Conservation (phyloP, 371 early-diverging fungal species). For the Blyttiomyces sp. region DNA sequence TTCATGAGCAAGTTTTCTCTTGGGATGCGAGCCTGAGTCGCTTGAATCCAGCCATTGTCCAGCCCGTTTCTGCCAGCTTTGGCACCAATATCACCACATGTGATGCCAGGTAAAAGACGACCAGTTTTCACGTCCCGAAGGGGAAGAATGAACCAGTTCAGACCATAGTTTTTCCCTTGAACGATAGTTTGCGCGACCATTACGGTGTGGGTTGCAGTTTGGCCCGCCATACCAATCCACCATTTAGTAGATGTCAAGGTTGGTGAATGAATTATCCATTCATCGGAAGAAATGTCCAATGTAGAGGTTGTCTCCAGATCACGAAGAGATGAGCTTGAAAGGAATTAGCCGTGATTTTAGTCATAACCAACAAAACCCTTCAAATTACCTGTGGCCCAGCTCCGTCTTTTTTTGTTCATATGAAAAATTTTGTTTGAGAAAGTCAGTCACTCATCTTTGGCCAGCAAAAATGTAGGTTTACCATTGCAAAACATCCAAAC, state of each 20-base stretch:
- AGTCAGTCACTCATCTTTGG: no score
- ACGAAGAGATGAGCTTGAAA: slow-evolving; percentile 72
- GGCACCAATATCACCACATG: slow-evolving; percentile 83
- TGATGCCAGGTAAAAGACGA: slow-evolving; percentile 69
- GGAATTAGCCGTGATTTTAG: no score
- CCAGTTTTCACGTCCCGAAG: slow-evolving; percentile 72
- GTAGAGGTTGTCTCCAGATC: slow-evolving; percentile 86
- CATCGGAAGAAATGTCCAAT: slow-evolving; percentile 66
- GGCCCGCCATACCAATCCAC: slow-evolving; percentile 79
- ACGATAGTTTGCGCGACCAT: slow-evolving; percentile 81
- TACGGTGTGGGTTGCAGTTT: slow-evolving; percentile 47
- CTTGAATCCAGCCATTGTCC: slow-evolving; percentile 83
- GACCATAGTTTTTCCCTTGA: slow-evolving; percentile 68
- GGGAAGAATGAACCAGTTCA: slow-evolving; percentile 80
- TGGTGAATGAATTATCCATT: slow-evolving; percentile 79
- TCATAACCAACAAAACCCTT: no score
- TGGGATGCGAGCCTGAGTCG: slow-evolving; percentile 75
- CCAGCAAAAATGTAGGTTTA: slow-evolving; percentile 12
- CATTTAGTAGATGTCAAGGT: slow-evolving; percentile 83
- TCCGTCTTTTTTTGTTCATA: slow-evolving; percentile 7
- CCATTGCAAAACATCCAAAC: slow-evolving; percentile 71
- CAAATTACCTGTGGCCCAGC: slow-evolving; percentile 4
- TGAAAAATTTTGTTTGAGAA: no score
- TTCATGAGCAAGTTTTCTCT: slow-evolving; percentile 75
- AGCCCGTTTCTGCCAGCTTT: slow-evolving; percentile 71